Evolutionary conservation across 495 filamentous ascomycete species (phyloP).

Genomic region (Penicillium paxilli): DNA sequence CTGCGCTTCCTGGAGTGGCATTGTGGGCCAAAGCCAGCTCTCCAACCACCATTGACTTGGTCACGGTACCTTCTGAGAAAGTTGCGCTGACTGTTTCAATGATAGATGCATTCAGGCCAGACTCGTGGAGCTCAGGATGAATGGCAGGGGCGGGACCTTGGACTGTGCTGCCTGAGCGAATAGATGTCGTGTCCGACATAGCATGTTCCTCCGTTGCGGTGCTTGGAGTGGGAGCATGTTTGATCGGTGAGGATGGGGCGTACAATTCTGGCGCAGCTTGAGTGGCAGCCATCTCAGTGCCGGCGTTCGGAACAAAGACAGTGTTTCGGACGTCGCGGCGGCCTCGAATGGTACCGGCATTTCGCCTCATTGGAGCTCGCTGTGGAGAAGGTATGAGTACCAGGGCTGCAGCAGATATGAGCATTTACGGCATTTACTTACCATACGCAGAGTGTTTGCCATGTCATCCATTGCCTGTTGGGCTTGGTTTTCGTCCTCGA

Average conservation of each 20-base stretch:
- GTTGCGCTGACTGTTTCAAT: conserved; percentile 87
- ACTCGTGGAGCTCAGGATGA: conserved; percentile 80
- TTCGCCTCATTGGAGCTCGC: conserved; percentile 59
- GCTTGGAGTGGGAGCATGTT: conserved; percentile 46
- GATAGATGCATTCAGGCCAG: conserved; percentile 85
- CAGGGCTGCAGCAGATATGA: not conserved
- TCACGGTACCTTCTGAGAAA: conserved; percentile 72
- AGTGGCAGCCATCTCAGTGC: conserved; percentile 14
- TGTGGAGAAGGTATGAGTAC: conserved; percentile 22
- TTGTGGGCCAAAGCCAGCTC: conserved; percentile 91
- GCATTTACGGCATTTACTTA: conserved; percentile 34
- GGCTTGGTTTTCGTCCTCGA: conserved; percentile 86
- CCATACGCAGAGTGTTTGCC: conserved; percentile 77
- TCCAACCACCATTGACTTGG: conserved; percentile 74
- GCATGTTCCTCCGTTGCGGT: conserved; percentile 54
- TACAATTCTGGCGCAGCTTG: conserved; percentile 15
- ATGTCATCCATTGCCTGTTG: conserved; percentile 87
- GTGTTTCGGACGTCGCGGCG: conserved; percentile 90
- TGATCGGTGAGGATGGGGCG: conserved; percentile 38
- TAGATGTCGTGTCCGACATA: conserved; percentile 86
- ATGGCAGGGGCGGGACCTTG: conserved; percentile 60
- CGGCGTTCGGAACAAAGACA: conserved; percentile 65
- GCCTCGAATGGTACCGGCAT: conserved; percentile 77
- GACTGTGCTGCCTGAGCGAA: conserved; percentile 82
- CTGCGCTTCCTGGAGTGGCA: conserved; percentile 47